Evolutionary conservation across 2,329 filamentous ascomycete species (phyloP).

Genomic region (Scolecobasidium constrictum): DNA sequence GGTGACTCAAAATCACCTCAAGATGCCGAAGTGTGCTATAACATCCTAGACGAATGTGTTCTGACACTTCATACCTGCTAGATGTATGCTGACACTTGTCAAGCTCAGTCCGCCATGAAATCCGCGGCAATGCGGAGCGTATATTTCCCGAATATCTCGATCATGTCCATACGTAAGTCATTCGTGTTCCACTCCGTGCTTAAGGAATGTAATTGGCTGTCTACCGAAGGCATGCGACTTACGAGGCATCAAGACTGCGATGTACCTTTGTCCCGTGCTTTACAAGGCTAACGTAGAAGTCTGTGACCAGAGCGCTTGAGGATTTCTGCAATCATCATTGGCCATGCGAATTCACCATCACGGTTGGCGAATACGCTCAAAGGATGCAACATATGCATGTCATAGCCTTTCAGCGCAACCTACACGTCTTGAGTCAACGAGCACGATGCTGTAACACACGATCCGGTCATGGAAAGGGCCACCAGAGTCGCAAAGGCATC

Average conservation of each 20-base stretch:
- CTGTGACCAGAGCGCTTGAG: slow-evolving; percentile 30
- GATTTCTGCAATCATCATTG: slow-evolving; percentile 35
- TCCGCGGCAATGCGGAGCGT: slow-evolving; percentile 20
- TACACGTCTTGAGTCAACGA: slow-evolving; percentile 3
- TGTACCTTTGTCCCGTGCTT: too few species aligned
- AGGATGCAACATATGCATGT: slow-evolving; percentile 6
- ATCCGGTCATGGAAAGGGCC: slow-evolving; percentile 30
- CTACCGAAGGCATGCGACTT: too few species aligned
- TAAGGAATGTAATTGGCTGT: too few species aligned
- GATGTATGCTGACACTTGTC: too few species aligned
- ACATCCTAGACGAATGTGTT: too few species aligned
- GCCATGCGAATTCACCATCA: slow-evolving; percentile 31
- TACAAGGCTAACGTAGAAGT: too few species aligned
- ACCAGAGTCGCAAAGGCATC: slow-evolving; percentile 32
- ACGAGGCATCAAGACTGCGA: too few species aligned
- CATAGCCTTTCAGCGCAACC: slow-evolving; percentile 6
- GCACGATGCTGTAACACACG: slow-evolving; percentile 27
- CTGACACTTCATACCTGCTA: too few species aligned
- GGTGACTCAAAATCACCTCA: too few species aligned
- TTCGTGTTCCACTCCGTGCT: too few species aligned
- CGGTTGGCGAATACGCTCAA: neutral
- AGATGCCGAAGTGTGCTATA: too few species aligned
- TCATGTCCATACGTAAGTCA: too few species aligned
- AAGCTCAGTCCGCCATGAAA: slow-evolving; percentile 27
- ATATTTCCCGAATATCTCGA: slow-evolving; percentile 31